phyloP scores from a whole-genome alignment of 345 rosid species.

The Excoecaria cochinchinensis region DNA sequence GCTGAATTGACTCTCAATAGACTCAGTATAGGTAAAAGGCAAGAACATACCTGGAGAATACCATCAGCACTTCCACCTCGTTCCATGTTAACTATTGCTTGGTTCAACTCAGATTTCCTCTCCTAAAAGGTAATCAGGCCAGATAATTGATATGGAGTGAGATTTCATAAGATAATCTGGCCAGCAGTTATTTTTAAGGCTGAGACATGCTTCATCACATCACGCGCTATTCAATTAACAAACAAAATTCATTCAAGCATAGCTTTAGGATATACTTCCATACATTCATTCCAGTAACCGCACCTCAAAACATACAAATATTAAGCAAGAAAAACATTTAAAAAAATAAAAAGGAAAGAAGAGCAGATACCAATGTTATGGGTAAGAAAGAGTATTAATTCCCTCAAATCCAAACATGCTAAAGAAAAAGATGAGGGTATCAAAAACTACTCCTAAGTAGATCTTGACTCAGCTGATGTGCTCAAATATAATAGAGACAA shows the following conservation, averaged over 20 bases:
- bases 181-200: background rate
- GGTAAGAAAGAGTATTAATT: background rate
- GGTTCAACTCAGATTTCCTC: slow-evolving; percentile 78
- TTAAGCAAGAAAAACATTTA: background rate
- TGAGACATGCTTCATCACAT: background rate
- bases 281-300: background rate
- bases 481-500: background rate
- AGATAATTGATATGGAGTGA: background rate
- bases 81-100: slow-evolving; percentile 85
- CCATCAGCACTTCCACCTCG: slow-evolving; percentile 97
- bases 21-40: slow-evolving; percentile 15
- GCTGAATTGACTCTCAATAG: slow-evolving; percentile 12
- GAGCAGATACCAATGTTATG: background rate
- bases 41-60: slow-evolving; percentile 72
- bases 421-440: background rate
- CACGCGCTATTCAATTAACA: background rate
- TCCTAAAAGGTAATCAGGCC: slow-evolving; percentile 41
- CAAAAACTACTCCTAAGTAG: background rate
- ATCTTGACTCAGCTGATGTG: background rate
- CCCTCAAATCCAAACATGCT: background rate
- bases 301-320: background rate
- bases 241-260: background rate
- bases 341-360: background rate
- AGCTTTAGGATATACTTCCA: background rate
- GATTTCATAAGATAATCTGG: background rate